These are phyloP conservation scores for Pythium dissimile DNA, from an alignment of 352 stramenopile species.

Conservation along the genomic window DNA sequence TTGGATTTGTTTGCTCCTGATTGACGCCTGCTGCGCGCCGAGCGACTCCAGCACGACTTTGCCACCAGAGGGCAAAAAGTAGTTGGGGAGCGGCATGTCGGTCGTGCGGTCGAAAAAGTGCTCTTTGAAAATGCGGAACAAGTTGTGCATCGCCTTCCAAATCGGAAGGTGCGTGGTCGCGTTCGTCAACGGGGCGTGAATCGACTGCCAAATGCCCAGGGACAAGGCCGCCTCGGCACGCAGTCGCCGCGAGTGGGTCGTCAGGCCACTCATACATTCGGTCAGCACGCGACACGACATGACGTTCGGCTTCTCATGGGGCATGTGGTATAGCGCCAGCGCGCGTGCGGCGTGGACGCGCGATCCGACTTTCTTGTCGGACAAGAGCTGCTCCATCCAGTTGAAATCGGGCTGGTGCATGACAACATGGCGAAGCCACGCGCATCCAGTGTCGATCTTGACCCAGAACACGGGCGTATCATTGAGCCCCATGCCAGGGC, in stretches of 20 bases:
- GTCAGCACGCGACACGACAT: constrained; percentile 83
- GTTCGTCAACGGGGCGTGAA: constrained; percentile 78
- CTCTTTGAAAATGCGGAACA: constrained; percentile 88
- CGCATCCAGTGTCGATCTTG: constrained; percentile 76
- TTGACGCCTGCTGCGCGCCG: constrained; percentile 74
- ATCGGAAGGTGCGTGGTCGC: constrained; percentile 77
- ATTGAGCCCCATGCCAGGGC: constrained; percentile 80
- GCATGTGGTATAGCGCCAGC: constrained; percentile 70
- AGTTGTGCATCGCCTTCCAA: constrained; percentile 85
- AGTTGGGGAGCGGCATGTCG: constrained; percentile 86
- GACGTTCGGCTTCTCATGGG: constrained; percentile 84
- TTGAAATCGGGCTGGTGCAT: constrained; percentile 88
- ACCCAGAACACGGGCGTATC: constrained; percentile 87
- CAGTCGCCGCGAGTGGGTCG: constrained; percentile 71
- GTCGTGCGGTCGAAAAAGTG: constrained; percentile 81
- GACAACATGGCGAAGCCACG: constrained; percentile 78
- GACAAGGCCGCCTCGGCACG: constrained; percentile 72
- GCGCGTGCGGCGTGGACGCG: constrained; percentile 77
- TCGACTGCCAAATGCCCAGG: constrained; percentile 82
- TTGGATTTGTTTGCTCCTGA: constrained; percentile 83
- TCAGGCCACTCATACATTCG: constrained; percentile 82
- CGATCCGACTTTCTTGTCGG: constrained; percentile 79
- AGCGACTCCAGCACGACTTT: constrained; percentile 79
- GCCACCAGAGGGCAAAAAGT: constrained; percentile 80
- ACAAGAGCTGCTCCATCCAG: constrained; percentile 86